A percentile compares a stretch with the other conserved stretches of the same genome.
phyloP scores from a whole-genome alignment of 805 yeast species.

The Candida adriatica region DNA sequence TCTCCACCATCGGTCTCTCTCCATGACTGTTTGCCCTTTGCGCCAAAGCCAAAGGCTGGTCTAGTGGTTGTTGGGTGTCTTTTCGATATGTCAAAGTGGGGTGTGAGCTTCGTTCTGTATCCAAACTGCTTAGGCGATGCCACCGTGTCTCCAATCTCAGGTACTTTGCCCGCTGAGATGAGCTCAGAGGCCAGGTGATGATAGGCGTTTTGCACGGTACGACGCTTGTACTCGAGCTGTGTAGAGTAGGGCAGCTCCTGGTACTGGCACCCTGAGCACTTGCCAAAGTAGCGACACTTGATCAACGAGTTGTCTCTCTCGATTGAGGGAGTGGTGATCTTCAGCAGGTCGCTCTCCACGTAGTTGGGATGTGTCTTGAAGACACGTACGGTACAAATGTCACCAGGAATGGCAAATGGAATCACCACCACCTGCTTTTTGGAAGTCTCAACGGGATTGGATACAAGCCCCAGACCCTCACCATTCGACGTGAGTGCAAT shows the following conservation, averaged over 20 bases:
- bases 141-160: constrained; percentile 56
- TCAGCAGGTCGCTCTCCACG: constrained; percentile 68
- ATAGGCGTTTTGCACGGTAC: constrained; percentile 78
- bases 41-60: constrained; percentile 86
- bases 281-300: constrained; percentile 80
- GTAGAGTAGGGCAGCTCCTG: constrained; percentile 69
- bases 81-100: constrained; percentile 84
- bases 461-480: constrained; percentile 72
- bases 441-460: constrained; percentile 44
- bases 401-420: constrained; percentile 90
- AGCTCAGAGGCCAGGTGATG: constrained; percentile 63
- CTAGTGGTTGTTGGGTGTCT: constrained; percentile 32
- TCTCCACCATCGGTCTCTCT: constrained; percentile 51
- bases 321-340: constrained; percentile 36
- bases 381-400: constrained; percentile 58
- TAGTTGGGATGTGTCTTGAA: constrained; percentile 72
- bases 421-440: constrained; percentile 60
- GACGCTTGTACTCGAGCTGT: constrained; percentile 66
- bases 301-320: constrained; percentile 51
- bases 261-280: constrained; percentile 92
- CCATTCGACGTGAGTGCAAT: constrained; percentile 67
- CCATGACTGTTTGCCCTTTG: constrained; percentile 75
- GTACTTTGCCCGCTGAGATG: constrained; percentile 37
- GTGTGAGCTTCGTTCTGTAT: constrained; percentile 91
- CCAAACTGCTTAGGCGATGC: constrained; percentile 70